These are phyloP conservation scores for Lentinula raphanica DNA, from an alignment of 768 basidiomycete species.

Conservation along the genomic window DNA sequence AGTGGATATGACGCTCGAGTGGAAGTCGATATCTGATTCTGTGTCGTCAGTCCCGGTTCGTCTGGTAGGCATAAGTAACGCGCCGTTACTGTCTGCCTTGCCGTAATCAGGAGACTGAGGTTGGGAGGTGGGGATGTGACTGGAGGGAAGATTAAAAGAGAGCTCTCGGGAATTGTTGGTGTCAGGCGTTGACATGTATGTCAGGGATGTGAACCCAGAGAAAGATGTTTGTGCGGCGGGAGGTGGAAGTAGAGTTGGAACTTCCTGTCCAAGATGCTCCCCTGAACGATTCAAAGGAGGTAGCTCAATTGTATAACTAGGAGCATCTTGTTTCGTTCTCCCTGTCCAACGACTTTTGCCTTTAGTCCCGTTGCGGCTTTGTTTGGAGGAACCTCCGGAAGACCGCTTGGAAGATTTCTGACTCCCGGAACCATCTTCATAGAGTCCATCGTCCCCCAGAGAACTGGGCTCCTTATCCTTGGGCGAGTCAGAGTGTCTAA, in stretches of 20 bases:
- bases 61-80: conserved; percentile 5
- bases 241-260: not conserved
- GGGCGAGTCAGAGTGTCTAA: conserved; percentile 33
- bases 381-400: conserved; percentile 10
- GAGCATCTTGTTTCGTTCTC: not conserved
- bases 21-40: not conserved
- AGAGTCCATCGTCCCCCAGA: conserved; percentile 19
- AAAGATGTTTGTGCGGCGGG: conserved; percentile 1
- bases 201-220: conserved; percentile 18
- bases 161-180: conserved; percentile 9
- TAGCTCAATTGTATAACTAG: conserved; percentile 10
- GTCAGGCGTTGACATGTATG: conserved; percentile 18
- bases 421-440: conserved; percentile 20
- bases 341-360: conserved; percentile 8
- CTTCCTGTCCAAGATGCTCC: not conserved
- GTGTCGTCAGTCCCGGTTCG: conserved; percentile 5
- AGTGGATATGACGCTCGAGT: not conserved
- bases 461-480: conserved; percentile 17
- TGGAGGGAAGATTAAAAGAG: conserved; percentile 12
- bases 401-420: conserved; percentile 2
- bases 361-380: not conserved
- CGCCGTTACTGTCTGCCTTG: conserved; percentile 12
- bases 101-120: conserved; percentile 13
- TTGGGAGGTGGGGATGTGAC: not conserved
- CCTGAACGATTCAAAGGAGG: conserved; percentile 2